A percentile compares a stretch with the other conserved stretches of the same genome.
These are phyloP conservation scores for Royoungia palumana DNA, from an alignment of 768 basidiomycete genomes.

Conservation along the genomic window DNA sequence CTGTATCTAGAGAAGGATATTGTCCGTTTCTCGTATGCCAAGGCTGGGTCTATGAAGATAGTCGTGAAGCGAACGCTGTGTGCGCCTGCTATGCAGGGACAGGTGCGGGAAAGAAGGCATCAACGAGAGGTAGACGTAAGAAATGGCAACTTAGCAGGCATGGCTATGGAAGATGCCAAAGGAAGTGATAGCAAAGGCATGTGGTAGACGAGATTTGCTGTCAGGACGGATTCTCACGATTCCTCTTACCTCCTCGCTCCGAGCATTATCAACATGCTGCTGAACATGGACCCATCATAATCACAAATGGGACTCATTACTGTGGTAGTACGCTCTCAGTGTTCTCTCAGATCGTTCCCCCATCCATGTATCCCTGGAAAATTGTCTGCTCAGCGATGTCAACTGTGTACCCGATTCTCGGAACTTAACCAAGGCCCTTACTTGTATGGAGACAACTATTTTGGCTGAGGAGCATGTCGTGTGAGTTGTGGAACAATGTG, in stretches of 20 bases:
- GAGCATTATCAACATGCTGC: not conserved
- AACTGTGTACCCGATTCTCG: not conserved
- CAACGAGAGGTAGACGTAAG: no score
- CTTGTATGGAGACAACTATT: not conserved
- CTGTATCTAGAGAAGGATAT: no score
- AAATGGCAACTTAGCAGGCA: no score
- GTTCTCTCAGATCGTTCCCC: not conserved
- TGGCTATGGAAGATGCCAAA: no score
- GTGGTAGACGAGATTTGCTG: not conserved
- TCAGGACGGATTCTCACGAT: not conserved
- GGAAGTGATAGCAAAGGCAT: no score
- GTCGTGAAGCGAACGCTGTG: no score
- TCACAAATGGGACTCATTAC: not conserved
- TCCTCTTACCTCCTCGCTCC: not conserved
- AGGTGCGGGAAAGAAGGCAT: no score
- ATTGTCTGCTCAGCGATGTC: not conserved
- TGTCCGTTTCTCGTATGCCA: no score
- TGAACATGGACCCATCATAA: not conserved
- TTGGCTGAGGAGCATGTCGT: no score
- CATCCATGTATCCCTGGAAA: not conserved
- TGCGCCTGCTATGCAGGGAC: no score
- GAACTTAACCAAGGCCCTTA: not conserved
- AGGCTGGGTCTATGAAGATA: no score
- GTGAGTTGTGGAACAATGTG: no score
- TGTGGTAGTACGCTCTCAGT: not conserved